These are phyloP conservation scores for Chrysopogon serrulatus DNA, from an alignment of 176 grass and related monocot genomes.

Conservation along the genomic window DNA sequence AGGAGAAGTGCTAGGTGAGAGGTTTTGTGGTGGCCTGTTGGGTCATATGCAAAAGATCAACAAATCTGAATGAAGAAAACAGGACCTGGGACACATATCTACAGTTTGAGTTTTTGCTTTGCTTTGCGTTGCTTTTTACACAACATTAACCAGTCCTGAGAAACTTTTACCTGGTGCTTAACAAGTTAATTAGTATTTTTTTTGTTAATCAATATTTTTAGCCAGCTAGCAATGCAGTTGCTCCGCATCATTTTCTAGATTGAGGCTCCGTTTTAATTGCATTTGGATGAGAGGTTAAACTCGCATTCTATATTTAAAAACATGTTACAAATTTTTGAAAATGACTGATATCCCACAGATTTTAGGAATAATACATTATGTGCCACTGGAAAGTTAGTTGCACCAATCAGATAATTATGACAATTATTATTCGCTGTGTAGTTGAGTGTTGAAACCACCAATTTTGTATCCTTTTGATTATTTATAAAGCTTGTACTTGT, in stretches of 20 bases:
- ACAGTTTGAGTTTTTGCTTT: not conserved
- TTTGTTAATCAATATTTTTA: not conserved
- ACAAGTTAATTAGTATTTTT: not conserved
- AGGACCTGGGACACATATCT: not conserved
- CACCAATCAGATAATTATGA: conserved; percentile 14
- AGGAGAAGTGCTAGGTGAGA: conserved; percentile 59
- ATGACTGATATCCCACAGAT: not conserved
- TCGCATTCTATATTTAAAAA: not conserved
- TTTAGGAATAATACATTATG: conserved; percentile 1
- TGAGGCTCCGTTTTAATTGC: not conserved
- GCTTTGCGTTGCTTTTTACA: not conserved
- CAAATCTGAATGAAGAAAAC: not conserved
- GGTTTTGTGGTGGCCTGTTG: conserved; percentile 18
- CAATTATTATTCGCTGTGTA: conserved; percentile 24
- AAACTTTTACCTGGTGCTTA: not conserved
- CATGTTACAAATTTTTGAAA: conserved; percentile 1
- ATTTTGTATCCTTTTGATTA: conserved; percentile 21
- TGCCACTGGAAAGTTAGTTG: conserved; percentile 6
- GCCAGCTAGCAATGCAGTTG: not conserved
- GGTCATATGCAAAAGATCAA: not conserved
- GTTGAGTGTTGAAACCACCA: conserved; percentile 40
- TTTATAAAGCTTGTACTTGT: not conserved
- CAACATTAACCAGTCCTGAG: not conserved
- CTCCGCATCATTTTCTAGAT: no score
- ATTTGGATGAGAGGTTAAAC: not conserved